phyloP scores from a whole-genome alignment of 495 filamentous ascomycete genomes.

The Aspergillus biplanus region DNA sequence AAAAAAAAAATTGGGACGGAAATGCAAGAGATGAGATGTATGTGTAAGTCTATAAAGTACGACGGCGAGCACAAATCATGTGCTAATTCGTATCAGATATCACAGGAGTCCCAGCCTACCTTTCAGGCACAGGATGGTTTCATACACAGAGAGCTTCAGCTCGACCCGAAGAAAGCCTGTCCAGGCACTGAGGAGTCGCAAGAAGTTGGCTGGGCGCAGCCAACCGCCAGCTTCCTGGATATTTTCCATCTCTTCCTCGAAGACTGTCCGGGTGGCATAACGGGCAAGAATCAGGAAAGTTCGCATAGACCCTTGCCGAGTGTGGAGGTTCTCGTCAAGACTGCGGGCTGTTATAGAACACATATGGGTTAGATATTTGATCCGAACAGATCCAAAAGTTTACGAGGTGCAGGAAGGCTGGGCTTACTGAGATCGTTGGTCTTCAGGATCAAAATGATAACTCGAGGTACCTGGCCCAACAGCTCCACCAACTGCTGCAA shows the following conservation, averaged over 20 bases:
- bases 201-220: slow-evolving; percentile 57
- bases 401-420: neutral
- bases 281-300: slow-evolving; percentile 92
- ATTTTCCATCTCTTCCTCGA: slow-evolving; percentile 80
- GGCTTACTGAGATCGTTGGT: slow-evolving; percentile 90
- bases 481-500: slow-evolving; percentile 85
- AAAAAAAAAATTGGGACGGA: neutral
- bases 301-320: slow-evolving; percentile 81
- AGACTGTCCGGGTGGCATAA: slow-evolving; percentile 89
- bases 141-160: slow-evolving; percentile 65
- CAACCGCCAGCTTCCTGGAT: slow-evolving; percentile 62
- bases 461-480: slow-evolving; percentile 83
- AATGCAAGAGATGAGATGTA: slow-evolving; percentile 3
- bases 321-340: slow-evolving; percentile 92
- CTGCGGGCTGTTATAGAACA: slow-evolving; percentile 63
- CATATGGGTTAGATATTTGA: neutral
- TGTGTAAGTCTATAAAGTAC: neutral
- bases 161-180: slow-evolving; percentile 63
- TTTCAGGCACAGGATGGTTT: slow-evolving; percentile 53
- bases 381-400: neutral
- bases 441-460: slow-evolving; percentile 95
- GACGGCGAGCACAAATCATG: neutral
- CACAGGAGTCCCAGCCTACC: slow-evolving; percentile 41
- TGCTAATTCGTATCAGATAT: neutral
- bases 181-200: slow-evolving; percentile 60